Evolutionary conservation across 2,329 filamentous ascomycete genomes (phyloP), one percentile per base, ranked within the genome.

Genomic region (Didymella exigua): DNA sequence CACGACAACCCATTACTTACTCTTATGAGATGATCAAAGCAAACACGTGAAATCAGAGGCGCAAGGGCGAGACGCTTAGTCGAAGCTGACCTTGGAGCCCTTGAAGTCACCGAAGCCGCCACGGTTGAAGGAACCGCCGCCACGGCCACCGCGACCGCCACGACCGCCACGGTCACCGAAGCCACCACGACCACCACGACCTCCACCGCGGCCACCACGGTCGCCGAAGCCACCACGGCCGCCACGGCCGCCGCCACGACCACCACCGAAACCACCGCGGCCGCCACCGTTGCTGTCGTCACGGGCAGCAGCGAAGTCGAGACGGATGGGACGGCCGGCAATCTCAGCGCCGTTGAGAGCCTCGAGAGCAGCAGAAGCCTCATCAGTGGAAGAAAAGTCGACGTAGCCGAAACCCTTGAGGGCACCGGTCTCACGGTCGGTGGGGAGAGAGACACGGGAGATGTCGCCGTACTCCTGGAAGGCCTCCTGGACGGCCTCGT

Each of bases 381-480:
- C 92, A 24, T 96, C 91, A 59, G 95, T 76, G 16, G 89, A 89
- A 66, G 81, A 79, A 82, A 93, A 96, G 72, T 88, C 88, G 61
- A 96, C 88, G 75, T 97, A 97, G 50, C 91, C 93, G 77, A 96
- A 96, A 54, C 93, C 93, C 87, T 96, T 96, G 73, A 89, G 87
- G 67, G 87, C 85, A 62, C 91, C 92, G 59, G 86, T 86, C 58
- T 96, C 91, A 75, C 87, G 86, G 75, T 97, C 91, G 56, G 93
- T 96, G 46, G 93, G 93, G 59, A 97, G 87, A 72, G 92, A 89
- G 69, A 96, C 86, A 73, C 89, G 89, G 70, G 88, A 85, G 73
- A 95, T 86, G 72, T 81, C 83, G 63, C 86, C 86, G 67, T 87
- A 83, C 65, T 89, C 84, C 68, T 81, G 80, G 81, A 96, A 96